Evolutionary conservation across 2,329 filamentous ascomycete genomes (phyloP), one percentile per base, ranked within the genome.

Genomic region (Penicillium fuscoglaucum): DNA sequence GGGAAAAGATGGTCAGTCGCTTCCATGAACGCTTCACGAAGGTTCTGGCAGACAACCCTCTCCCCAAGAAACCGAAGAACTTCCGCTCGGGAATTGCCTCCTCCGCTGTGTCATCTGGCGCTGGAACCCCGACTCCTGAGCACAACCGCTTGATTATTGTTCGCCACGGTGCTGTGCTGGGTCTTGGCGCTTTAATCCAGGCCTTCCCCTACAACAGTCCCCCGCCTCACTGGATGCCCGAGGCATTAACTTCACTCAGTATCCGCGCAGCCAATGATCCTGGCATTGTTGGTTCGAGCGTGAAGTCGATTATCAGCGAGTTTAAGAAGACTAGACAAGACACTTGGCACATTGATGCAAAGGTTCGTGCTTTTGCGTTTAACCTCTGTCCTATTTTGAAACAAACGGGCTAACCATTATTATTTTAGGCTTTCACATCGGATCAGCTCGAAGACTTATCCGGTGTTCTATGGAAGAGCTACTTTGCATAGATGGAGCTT

Each of bases 271-370:
- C 93, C 1, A 90, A 86, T 47, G 95, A 99, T 70, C 87, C 91
- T 0, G 95, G 95, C 0, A 88, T 96, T 58, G 93, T 99, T 55
- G 95, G 95, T 3, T 96, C 96, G 77, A 95, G 93, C 59, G 96
- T 96, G 12, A 99, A 99, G 83, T 85, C 84, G 19, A 93, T 97
- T 37, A 80, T 99, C 64, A 92, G 92, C 61, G 96, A 99, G 70
- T 99, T 99, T 82, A 99, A 99, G 81, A 99, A 99, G 85, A 99
- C 95, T 46, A 87, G 95, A 74, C 95, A 99, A 76, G 95, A 99
- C 80, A 99, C 93, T 66, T 99, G 95, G 95, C 89, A 89, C 69
- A 93, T 96, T 60, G 95, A 99, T 79, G 91, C 96, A 68, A 98
- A 96, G 89, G 95, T 96, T 79, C 76, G 86, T 77, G 57, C 17